These are phyloP conservation scores for Botrytis galanthina DNA, from an alignment of 2,329 filamentous ascomycete genomes.

Conservation along the genomic window DNA sequence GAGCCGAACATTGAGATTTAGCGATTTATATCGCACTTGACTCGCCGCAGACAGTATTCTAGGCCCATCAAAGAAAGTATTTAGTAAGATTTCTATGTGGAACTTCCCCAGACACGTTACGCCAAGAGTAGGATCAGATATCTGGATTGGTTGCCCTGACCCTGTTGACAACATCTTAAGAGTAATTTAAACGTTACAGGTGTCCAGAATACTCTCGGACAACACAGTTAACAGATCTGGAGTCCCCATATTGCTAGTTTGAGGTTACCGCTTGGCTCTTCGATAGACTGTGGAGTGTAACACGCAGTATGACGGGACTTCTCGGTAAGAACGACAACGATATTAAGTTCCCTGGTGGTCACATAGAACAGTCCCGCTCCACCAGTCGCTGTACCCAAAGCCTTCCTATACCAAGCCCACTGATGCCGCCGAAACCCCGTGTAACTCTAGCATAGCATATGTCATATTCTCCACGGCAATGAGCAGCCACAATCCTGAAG, in stretches of 20 bases:
- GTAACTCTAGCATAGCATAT: not conserved
- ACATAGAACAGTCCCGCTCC: not conserved
- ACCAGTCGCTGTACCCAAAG: not conserved
- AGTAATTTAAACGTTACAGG: not conserved
- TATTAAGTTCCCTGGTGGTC: not conserved
- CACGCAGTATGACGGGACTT: too few species aligned
- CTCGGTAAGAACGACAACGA: not conserved
- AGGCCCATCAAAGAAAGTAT: not conserved
- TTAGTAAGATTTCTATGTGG: not conserved
- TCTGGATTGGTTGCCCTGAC: not conserved
- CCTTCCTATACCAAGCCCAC: not conserved
- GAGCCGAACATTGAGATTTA: not conserved
- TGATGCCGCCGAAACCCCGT: not conserved
- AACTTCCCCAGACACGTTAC: not conserved
- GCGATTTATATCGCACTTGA: not conserved
- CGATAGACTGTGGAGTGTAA: not conserved
- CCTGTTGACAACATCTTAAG: not conserved
- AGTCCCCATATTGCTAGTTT: not conserved
- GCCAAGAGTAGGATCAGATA: not conserved
- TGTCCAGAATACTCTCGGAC: not conserved
- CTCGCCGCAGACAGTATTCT: not conserved
- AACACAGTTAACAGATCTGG: not conserved
- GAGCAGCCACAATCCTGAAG: not conserved
- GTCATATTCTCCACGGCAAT: not conserved
- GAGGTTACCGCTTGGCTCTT: not conserved